phyloP scores from a whole-genome alignment of 495 filamentous ascomycete genomes.

The Talaromyces ruber region DNA sequence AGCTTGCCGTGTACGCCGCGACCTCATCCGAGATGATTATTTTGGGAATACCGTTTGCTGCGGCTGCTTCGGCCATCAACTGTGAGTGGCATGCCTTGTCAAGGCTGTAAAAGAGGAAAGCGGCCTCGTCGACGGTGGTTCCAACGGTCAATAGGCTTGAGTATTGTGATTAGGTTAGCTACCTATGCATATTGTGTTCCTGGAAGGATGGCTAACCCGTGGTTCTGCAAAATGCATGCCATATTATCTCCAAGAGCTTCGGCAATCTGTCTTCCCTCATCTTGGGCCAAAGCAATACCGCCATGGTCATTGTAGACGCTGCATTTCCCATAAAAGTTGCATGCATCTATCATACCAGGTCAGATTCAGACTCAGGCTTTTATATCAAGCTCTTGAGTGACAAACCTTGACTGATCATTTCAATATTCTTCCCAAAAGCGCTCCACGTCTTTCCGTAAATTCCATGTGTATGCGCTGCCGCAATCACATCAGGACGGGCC shows the following conservation, averaged over 20 bases:
- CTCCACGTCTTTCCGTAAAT: slow-evolving; percentile 40
- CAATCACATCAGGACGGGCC: slow-evolving; percentile 41
- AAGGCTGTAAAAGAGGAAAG: slow-evolving; percentile 58
- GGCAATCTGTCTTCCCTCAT: slow-evolving; percentile 53
- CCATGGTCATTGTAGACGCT: slow-evolving; percentile 45
- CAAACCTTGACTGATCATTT: slow-evolving; percentile 36
- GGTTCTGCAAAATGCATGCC: slow-evolving; percentile 57
- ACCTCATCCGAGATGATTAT: slow-evolving; percentile 37
- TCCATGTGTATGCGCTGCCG: slow-evolving; percentile 41
- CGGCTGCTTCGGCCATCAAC: slow-evolving; percentile 55
- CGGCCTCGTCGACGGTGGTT: slow-evolving; percentile 56
- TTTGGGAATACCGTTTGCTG: slow-evolving; percentile 47
- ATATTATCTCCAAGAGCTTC: slow-evolving; percentile 55
- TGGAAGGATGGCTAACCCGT: slow-evolving; percentile 26
- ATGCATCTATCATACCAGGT: slow-evolving; percentile 34
- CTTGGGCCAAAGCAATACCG: slow-evolving; percentile 50
- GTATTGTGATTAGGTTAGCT: background rate
- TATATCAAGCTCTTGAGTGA: background rate
- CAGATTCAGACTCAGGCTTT: too few relatives aligned
- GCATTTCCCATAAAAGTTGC: slow-evolving; percentile 46
- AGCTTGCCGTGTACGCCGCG: slow-evolving; percentile 30
- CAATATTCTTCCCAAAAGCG: slow-evolving; percentile 36
- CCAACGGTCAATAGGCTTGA: slow-evolving; percentile 52
- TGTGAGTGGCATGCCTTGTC: slow-evolving; percentile 61
- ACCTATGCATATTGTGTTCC: background rate